Percentiles rank a stretch among this genome's conserved stretches.
phyloP scores from a whole-genome alignment of 2,329 filamentous ascomycete species.

The Alternaria arbusti region DNA sequence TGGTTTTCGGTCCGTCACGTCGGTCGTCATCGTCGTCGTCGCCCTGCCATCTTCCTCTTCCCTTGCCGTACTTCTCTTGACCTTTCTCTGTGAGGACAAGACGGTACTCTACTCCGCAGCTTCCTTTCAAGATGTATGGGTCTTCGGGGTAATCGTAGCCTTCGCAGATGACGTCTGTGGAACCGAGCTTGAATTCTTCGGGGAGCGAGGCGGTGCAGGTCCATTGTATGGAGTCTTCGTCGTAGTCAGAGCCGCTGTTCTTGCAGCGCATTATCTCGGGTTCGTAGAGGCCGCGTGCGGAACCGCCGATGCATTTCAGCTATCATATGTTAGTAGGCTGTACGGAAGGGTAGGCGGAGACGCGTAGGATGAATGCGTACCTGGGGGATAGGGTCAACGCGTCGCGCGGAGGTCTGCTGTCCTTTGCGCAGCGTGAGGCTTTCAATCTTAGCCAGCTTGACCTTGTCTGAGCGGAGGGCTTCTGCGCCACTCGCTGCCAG shows the following conservation, averaged over 20 bases:
- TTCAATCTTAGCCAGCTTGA: conserved; percentile 72
- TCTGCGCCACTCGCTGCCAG: conserved; percentile 37
- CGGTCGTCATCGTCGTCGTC: conserved; percentile 49
- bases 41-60: conserved; percentile 50
- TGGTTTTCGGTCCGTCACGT: conserved; percentile 47
- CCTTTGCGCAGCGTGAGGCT: conserved; percentile 77
- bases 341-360: background rate
- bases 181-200: conserved; percentile 74
- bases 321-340: conserved; percentile 46
- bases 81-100: conserved; percentile 79
- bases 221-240: conserved; percentile 87
- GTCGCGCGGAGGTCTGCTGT: conserved; percentile 74
- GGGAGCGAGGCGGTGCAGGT: conserved; percentile 75
- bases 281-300: conserved; percentile 67
- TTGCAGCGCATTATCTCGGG: conserved; percentile 87
- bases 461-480: conserved; percentile 52
- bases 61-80: conserved; percentile 70
- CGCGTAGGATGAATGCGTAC: conserved; percentile 22
- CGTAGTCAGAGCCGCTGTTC: conserved; percentile 83
- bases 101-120: conserved; percentile 90
- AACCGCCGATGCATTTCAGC: conserved; percentile 75
- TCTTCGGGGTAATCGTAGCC: conserved; percentile 81
- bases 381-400: conserved; percentile 73
- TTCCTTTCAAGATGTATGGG: conserved; percentile 85
- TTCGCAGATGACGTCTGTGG: conserved; percentile 91